Conservation (phyloP, 2,329 filamentous ascomycete species). For the Penicillium sp. region DNA sequence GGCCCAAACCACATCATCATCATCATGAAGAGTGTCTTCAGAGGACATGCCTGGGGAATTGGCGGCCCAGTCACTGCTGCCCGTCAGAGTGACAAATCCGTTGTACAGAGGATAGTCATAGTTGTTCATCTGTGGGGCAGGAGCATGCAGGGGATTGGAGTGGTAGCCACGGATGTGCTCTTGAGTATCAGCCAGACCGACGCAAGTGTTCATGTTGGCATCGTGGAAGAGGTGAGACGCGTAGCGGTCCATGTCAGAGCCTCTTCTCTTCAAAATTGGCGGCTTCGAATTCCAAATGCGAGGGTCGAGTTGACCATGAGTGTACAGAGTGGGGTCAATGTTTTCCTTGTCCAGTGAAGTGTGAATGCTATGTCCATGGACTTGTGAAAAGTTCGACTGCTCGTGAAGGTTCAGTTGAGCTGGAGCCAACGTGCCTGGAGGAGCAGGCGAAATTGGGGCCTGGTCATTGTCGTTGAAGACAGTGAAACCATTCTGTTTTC, state of each 20-base stretch:
- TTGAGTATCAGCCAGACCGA: slow-evolving; percentile 27
- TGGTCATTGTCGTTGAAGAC: slow-evolving; percentile 36
- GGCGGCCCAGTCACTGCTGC: slow-evolving; percentile 17
- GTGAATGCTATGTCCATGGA: slow-evolving; percentile 13
- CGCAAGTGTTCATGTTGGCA: slow-evolving; percentile 21
- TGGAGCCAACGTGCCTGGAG: slow-evolving; percentile 17
- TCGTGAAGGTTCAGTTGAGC: slow-evolving; percentile 26
- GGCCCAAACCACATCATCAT: slow-evolving; percentile 31
- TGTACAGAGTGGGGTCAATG: slow-evolving; percentile 37
- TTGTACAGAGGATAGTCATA: slow-evolving; percentile 28
- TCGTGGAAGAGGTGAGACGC: slow-evolving; percentile 30
- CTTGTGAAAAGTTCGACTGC: slow-evolving; percentile 18
- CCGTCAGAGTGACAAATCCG: slow-evolving; percentile 10
- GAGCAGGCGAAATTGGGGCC: slow-evolving; percentile 4
- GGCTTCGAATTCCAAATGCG: slow-evolving; percentile 26
- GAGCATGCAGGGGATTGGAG: slow-evolving; percentile 37
- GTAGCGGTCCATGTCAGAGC: slow-evolving; percentile 22
- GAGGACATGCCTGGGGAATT: slow-evolving; percentile 28
- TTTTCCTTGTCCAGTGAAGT: slow-evolving; percentile 37
- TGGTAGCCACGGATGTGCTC: slow-evolving; percentile 29
- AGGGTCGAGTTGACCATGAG: slow-evolving; percentile 27
- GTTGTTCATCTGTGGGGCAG: slow-evolving; percentile 20
- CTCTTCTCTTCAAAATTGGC: slow-evolving; percentile 22
- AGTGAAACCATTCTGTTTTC: slow-evolving; percentile 29
- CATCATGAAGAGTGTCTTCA: slow-evolving; percentile 38